Conservation (phyloP, 495 filamentous ascomycete genomes). For the Talaromyces proteolyticus region DNA sequence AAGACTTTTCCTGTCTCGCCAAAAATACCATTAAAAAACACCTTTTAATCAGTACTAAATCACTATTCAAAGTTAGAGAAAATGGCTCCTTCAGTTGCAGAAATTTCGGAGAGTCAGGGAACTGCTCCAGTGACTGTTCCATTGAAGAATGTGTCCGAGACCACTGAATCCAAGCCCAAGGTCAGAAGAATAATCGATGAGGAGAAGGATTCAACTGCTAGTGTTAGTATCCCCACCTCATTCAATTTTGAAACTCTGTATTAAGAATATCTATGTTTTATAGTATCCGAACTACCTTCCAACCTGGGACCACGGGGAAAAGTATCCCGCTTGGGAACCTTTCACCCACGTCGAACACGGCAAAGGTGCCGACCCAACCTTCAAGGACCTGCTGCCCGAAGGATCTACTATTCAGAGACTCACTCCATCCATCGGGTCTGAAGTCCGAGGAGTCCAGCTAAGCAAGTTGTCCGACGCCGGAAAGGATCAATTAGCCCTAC, state of each 20-base stretch:
- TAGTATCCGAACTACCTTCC: conserved; percentile 22
- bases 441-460: conserved; percentile 72
- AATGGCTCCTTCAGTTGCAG: conserved; percentile 21
- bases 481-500: conserved; percentile 76
- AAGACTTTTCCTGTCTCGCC: too few species aligned
- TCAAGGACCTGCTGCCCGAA: conserved; percentile 57
- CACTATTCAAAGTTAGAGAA: too few species aligned
- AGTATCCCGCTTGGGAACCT: conserved; percentile 57
- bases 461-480: conserved; percentile 57
- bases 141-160: conserved; percentile 7
- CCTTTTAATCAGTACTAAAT: too few species aligned
- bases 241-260: neutral
- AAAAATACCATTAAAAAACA: too few species aligned
- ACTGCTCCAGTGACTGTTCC: conserved; percentile 11
- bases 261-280: neutral
- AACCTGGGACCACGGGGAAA: conserved; percentile 18
- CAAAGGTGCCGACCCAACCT: conserved; percentile 60
- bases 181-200: conserved; percentile 19
- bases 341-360: conserved; percentile 72
- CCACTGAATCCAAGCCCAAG: conserved; percentile 7
- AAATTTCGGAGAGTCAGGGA: conserved; percentile 4
- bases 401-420: conserved; percentile 45
- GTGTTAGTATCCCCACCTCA: conserved; percentile 8
- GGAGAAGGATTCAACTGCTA: conserved; percentile 19
- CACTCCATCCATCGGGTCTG: conserved; percentile 69